phyloP scores from a whole-genome alignment of 176 grass and related monocot genomes.

The Eremochloa ophiuroides region DNA sequence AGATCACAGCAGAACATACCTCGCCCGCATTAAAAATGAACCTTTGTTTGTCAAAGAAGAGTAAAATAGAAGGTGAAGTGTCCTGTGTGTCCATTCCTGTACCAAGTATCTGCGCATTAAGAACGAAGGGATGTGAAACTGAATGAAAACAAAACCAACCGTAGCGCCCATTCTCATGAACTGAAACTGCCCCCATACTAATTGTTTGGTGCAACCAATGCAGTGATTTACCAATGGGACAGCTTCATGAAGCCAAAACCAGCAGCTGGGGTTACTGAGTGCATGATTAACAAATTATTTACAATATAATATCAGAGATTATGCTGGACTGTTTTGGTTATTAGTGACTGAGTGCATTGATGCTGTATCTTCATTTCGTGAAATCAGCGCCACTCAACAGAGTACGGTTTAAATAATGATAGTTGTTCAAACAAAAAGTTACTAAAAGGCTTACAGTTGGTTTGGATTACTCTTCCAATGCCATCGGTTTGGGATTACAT shows the following conservation, averaged over 20 bases:
- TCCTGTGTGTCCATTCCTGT: conserved; percentile 99
- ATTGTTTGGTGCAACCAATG: neutral
- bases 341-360: neutral
- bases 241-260: neutral
- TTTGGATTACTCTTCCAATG: neutral
- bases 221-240: neutral
- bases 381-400: neutral
- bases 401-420: neutral
- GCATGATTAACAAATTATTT: neutral
- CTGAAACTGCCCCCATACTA: neutral
- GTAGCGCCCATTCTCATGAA: neutral
- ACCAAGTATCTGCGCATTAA: conserved; percentile 68
- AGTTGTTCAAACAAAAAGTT: neutral
- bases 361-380: neutral
- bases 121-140: neutral
- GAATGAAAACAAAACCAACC: neutral
- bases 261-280: neutral
- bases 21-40: conserved; percentile 97
- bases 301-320: neutral
- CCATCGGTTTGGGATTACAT: neutral
- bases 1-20: conserved; percentile 36
- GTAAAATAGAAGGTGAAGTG: conserved; percentile 82
- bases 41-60: conserved; percentile 95
- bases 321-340: neutral
- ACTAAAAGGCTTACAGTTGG: neutral